Percentiles rank a stretch among this genome's conserved stretches.
These are phyloP conservation scores for Chlorophyllum brunneum DNA, from an alignment of 768 basidiomycete species.

Conservation along the genomic window DNA sequence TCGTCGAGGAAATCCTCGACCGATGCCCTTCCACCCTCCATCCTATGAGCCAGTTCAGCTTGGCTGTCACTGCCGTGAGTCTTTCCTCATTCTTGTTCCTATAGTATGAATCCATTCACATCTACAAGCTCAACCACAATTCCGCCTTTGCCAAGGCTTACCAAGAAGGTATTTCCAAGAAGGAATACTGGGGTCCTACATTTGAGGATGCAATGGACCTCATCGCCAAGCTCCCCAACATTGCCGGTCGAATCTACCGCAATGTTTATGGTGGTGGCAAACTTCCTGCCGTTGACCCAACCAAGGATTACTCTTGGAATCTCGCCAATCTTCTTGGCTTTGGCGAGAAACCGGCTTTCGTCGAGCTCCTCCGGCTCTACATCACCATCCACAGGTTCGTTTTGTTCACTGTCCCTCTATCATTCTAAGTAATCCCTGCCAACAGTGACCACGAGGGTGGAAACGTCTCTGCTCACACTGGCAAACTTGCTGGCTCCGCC, in stretches of 20 bases:
- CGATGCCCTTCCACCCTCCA: slow-evolving; percentile 90
- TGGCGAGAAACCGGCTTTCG: slow-evolving; percentile 81
- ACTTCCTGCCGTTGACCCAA: slow-evolving; percentile 75
- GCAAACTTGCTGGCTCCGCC: slow-evolving; percentile 90
- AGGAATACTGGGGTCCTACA: slow-evolving; percentile 94
- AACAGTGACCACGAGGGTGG: slow-evolving; percentile 94
- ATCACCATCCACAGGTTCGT: slow-evolving; percentile 88
- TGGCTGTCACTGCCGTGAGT: slow-evolving; percentile 89
- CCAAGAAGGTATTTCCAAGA: slow-evolving; percentile 86
- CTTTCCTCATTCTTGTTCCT: background rate
- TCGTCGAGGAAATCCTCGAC: slow-evolving; percentile 96
- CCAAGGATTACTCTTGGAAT: slow-evolving; percentile 89
- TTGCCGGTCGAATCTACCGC: slow-evolving; percentile 89
- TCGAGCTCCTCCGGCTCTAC: slow-evolving; percentile 93
- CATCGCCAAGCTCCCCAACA: slow-evolving; percentile 95
- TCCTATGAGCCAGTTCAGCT: slow-evolving; percentile 97
- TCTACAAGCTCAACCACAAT: slow-evolving; percentile 78
- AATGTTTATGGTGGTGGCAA: slow-evolving; percentile 89
- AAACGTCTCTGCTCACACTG: slow-evolving; percentile 95
- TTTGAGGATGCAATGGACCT: slow-evolving; percentile 90
- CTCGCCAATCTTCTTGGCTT: slow-evolving; percentile 89
- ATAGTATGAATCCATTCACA: background rate
- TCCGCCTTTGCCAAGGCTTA: slow-evolving; percentile 97
- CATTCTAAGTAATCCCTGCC: background rate
- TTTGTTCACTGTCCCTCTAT: background rate